phyloP scores from a whole-genome alignment of 139 green algal genomes.

The Tetraselmis chui region DNA sequence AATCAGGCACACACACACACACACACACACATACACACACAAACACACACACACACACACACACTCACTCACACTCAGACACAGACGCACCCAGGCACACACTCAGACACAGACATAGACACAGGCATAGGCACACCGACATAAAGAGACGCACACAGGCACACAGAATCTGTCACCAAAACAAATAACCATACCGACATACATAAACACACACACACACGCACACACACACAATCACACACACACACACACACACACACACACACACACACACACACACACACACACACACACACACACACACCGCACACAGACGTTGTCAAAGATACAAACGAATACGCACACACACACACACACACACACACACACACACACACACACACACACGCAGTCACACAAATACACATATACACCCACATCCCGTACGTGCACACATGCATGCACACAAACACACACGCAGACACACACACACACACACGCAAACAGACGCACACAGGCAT shows the following conservation, averaged over 20 bases:
- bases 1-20: no score
- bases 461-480: no score
- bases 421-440: no score
- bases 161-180: slow-evolving; percentile 1
- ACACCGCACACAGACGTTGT: no score
- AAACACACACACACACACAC: no score
- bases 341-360: slow-evolving; percentile 6
- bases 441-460: no score
- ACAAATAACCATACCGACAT: not conserved
- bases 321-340: not conserved
- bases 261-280: not conserved
- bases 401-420: no score
- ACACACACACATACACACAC: no score
- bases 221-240: no score
- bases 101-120: slow-evolving; percentile 38
- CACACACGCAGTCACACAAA: no score
- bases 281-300: not conserved
- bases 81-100: slow-evolving; percentile 41
- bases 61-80: slow-evolving; percentile 29
- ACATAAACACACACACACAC: no score
- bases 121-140: slow-evolving; percentile 22
- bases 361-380: slow-evolving; percentile 5
- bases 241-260: slow-evolving; percentile 8
- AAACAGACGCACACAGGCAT: no score
- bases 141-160: not conserved